These are phyloP conservation scores for Colletotrichum liaoningense DNA, from an alignment of 2,329 filamentous ascomycete species.

Conservation along the genomic window DNA sequence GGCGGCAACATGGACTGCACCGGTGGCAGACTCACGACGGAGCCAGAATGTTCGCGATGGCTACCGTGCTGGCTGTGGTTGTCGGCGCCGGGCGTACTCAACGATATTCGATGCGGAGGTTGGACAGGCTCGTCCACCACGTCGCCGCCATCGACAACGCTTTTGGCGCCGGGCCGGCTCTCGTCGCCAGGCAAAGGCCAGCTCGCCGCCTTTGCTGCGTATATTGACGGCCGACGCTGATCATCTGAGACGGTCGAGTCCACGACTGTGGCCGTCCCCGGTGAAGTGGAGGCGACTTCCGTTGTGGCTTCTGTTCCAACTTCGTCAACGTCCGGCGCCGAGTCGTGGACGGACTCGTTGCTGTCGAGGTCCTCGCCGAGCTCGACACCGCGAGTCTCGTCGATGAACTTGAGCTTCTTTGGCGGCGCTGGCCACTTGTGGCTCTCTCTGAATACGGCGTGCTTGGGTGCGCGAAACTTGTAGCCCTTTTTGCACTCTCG, in stretches of 20 bases:
- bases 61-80: not conserved
- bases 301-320: not conserved
- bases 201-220: conserved; percentile 26
- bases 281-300: conserved; percentile 1
- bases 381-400: conserved; percentile 30
- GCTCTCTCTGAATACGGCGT: conserved; percentile 32
- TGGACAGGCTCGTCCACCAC: not conserved
- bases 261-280: conserved; percentile 12
- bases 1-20: conserved; percentile 26
- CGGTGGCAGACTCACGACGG: conserved; percentile 21
- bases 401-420: conserved; percentile 33
- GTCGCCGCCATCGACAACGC: not conserved
- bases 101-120: conserved; percentile 15
- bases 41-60: conserved; percentile 18
- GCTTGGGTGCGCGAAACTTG: conserved; percentile 36
- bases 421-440: conserved; percentile 33
- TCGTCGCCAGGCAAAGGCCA: conserved; percentile 19
- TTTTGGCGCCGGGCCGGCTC: not conserved
- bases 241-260: not conserved
- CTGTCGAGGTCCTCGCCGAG: conserved; percentile 24
- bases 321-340: not conserved
- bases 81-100: conserved; percentile 16
- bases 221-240: conserved; percentile 5
- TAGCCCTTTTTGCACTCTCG: conserved; percentile 37
- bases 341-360: conserved; percentile 8